Evolutionary conservation across 139 green algal genomes (phyloP).

Genomic region (Tetradesmus lagerheimii): DNA sequence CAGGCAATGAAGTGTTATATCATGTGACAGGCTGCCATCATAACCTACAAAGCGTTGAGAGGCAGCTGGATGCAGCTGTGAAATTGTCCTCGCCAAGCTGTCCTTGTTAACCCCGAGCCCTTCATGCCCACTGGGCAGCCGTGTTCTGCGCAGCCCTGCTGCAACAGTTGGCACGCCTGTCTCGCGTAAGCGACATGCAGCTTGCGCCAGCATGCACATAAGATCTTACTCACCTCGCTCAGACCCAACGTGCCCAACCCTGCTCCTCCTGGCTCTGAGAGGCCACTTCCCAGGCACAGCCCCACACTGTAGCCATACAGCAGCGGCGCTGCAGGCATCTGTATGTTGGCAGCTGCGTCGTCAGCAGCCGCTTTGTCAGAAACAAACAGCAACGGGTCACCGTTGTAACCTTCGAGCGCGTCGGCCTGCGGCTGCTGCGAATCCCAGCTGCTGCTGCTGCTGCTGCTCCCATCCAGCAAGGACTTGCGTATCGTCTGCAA

Average conservation of each 20-base stretch:
- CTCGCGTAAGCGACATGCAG: neutral
- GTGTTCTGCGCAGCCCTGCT: no score
- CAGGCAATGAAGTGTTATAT: no score
- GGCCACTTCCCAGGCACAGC: conserved; percentile 38
- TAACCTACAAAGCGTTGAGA: no score
- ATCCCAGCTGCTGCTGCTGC: neutral
- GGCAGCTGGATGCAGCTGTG: no score
- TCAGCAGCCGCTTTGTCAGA: conserved; percentile 6
- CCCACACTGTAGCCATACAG: conserved; percentile 35
- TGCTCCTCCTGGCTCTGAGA: conserved; percentile 26
- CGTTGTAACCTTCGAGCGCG: neutral
- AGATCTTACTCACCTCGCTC: neutral
- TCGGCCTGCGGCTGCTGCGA: neutral
- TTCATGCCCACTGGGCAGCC: no score
- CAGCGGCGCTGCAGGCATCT: conserved; percentile 3
- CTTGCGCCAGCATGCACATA: neutral
- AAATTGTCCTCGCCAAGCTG: no score
- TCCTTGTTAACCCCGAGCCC: no score
- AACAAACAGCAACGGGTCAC: conserved; percentile 8
- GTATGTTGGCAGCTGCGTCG: conserved; percentile 2
- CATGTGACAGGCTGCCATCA: no score
- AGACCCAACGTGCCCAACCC: conserved; percentile 40
- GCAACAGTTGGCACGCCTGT: neutral
- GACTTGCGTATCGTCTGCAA: neutral
- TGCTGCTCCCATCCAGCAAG: neutral